Evolutionary conservation across 225 moss, liverwort and hornwort genomes (phyloP).

Genomic region (Takakia lepidozioides): DNA sequence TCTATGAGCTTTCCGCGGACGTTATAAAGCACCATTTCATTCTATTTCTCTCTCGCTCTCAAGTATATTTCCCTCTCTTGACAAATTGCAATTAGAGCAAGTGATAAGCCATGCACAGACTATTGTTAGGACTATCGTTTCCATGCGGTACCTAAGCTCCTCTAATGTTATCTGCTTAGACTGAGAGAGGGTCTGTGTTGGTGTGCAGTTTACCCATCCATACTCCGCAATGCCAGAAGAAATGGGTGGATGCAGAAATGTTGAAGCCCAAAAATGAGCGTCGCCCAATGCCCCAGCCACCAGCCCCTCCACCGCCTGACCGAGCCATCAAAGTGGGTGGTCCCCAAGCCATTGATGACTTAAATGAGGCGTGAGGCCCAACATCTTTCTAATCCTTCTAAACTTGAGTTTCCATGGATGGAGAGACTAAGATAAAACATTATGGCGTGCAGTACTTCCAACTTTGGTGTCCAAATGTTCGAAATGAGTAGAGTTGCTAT

Average conservation of each 20-base stretch:
- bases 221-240: conserved; percentile 31
- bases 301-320: conserved; percentile 7
- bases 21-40: too few species aligned
- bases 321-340: conserved; percentile 19
- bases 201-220: conserved; percentile 36
- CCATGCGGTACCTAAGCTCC: neutral
- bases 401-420: too few species aligned
- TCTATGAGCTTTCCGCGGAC: neutral
- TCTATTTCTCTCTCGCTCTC: too few species aligned
- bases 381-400: too few species aligned
- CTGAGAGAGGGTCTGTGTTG: neutral
- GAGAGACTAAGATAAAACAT: too few species aligned
- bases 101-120: too few species aligned
- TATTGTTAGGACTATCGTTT: too few species aligned
- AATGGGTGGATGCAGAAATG: conserved; percentile 24
- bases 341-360: conserved; percentile 22
- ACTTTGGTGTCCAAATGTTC: too few species aligned
- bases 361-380: conserved; percentile 27
- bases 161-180: neutral
- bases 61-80: too few species aligned
- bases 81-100: too few species aligned
- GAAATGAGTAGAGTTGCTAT: neutral
- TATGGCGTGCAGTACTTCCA: too few species aligned
- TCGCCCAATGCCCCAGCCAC: conserved; percentile 23
- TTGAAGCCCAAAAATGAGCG: conserved; percentile 21